Evolutionary conservation across 2,329 filamentous ascomycete species (phyloP).

Genomic region (Hypoxylon sp.): DNA sequence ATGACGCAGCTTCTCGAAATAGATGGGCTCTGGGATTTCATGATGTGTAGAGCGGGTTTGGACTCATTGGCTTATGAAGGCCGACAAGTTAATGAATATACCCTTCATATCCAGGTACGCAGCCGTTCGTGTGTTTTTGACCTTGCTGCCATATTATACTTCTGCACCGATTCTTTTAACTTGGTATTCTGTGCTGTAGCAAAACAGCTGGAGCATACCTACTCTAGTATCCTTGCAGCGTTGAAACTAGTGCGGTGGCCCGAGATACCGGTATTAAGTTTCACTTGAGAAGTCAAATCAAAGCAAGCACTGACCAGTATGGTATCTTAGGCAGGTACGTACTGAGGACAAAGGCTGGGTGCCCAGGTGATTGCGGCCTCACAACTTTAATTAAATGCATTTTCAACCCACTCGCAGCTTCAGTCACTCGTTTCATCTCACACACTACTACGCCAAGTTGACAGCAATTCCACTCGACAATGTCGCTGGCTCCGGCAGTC

Average conservation of each 20-base stretch:
- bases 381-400: not conserved
- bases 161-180: not conserved
- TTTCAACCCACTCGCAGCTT: not conserved
- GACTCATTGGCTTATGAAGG: conserved; percentile 16
- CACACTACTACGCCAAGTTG: not conserved
- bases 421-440: not conserved
- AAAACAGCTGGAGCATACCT: not conserved
- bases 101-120: conserved; percentile 24
- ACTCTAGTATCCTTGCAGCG: not conserved
- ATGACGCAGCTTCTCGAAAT: conserved; percentile 32
- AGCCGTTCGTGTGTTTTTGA: not conserved
- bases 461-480: conserved; percentile 20
- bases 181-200: not conserved
- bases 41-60: conserved; percentile 33
- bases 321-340: not conserved
- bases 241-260: not conserved
- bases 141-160: not conserved
- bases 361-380: not conserved
- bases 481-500: conserved; percentile 49
- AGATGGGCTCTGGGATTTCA: conserved; percentile 34
- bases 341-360: not conserved
- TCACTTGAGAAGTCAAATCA: not conserved
- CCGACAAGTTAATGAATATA: conserved; percentile 37
- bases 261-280: not conserved
- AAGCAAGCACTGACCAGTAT: conserved; percentile 8